Conservation (phyloP, 257 asterid genomes). For the Solanum medicagineum region DNA sequence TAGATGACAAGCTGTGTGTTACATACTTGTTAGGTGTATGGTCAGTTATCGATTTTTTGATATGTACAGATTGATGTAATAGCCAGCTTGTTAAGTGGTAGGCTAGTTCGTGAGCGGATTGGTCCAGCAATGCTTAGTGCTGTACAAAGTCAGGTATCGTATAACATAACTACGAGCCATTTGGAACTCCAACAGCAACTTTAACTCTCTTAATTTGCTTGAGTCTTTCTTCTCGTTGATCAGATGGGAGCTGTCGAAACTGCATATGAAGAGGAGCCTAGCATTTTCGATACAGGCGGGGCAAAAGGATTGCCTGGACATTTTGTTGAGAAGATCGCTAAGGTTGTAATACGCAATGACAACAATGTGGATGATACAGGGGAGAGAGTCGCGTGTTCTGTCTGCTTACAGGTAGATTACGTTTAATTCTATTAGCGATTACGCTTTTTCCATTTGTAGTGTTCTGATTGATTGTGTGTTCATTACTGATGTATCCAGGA, state of each 20-base stretch:
- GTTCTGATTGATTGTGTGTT: not conserved
- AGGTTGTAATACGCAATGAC: constrained; percentile 36
- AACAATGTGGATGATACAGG: constrained; percentile 51
- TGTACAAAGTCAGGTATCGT: constrained; percentile 66
- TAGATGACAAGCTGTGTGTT: not conserved
- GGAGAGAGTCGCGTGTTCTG: constrained; percentile 68
- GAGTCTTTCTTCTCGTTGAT: not conserved
- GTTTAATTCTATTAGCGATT: too few relatives aligned
- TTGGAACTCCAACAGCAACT: not conserved
- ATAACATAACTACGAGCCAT: not conserved
- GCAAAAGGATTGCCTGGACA: constrained; percentile 59
- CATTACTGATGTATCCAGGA: constrained; percentile 23
- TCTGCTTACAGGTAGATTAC: constrained; percentile 60
- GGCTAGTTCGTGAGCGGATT: constrained; percentile 79
- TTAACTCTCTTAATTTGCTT: not conserved
- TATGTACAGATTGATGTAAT: constrained; percentile 56
- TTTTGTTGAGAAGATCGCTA: constrained; percentile 60
- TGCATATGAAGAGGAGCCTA: constrained; percentile 45
- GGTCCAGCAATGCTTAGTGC: constrained; percentile 93
- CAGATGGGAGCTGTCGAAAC: constrained; percentile 76
- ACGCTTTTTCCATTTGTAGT: not conserved
- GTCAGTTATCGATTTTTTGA: not conserved
- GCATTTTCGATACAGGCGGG: constrained; percentile 73
- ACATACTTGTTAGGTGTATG: not conserved
- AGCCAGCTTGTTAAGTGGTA: constrained; percentile 66